Percentiles rank a stretch among this genome's conserved stretches.
Conservation (phyloP, 2,329 filamentous ascomycete species). For the Trichoderma simmonsii region DNA sequence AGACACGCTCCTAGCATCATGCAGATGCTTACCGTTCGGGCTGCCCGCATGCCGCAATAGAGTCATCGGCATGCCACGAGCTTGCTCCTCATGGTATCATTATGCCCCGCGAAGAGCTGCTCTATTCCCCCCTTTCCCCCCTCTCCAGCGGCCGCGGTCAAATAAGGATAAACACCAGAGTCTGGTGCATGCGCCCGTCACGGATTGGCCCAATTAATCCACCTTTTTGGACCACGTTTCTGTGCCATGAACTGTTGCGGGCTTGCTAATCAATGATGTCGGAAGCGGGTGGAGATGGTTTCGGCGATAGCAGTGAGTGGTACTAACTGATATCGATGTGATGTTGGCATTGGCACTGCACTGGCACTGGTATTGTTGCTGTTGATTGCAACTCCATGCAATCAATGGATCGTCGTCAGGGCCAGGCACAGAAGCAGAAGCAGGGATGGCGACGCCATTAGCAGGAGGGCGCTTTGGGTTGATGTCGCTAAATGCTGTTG, state of each 20-base stretch:
- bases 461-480: not conserved
- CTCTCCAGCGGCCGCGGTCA: not conserved
- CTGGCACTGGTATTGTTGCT: not conserved
- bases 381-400: not conserved
- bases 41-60: not conserved
- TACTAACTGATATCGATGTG: not conserved
- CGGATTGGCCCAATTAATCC: not conserved
- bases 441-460: slow-evolving; percentile 5
- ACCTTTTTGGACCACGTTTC: not conserved
- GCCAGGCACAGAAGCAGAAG: slow-evolving; percentile 4
- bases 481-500: slow-evolving; percentile 4
- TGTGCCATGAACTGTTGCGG: not conserved
- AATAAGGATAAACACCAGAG: not conserved
- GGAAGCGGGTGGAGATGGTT: not conserved
- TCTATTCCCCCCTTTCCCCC: not conserved
- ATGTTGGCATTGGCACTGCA: not conserved
- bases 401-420: slow-evolving; percentile 1
- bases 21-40: slow-evolving; percentile 1
- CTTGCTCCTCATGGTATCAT: not conserved
- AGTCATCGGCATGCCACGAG: not conserved
- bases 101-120: slow-evolving; percentile 2
- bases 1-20: not conserved
- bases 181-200: not conserved
- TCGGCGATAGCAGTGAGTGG: not conserved
- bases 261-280: not conserved